Base-by-base conservation (phyloP, 805 yeast species). In the Suhomyces tanzawaensis region DNA sequence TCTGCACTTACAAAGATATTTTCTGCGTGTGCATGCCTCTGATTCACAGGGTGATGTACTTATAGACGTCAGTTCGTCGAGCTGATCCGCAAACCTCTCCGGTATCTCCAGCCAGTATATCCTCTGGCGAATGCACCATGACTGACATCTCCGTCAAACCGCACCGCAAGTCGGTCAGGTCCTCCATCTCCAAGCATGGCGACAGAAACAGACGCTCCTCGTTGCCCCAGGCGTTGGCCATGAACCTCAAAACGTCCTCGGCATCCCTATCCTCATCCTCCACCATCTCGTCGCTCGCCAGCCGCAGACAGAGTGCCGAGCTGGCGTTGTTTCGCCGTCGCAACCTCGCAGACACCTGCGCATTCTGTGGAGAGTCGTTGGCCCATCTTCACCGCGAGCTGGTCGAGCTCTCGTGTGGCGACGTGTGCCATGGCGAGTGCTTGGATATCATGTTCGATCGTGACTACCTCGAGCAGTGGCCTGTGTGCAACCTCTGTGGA, bases 341-440 rank as follows among this genome's bases (percentile, higher is more conserved):
- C 3, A 26, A 27, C 19, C 38, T 25, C 15, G 34, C 13, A 19
- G 29, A 19, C 25, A 17, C 16, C 32, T 54, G 59, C 39, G 47
- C 52, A 15, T 47, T 53, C 22, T 54, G 59, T 32, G 37, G 44
- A 12, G 55, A 50, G 7, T 37, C 35, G 4, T 48, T 12, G 29
- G 39, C 4, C 34, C 29, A 2, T 41, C 50, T 19, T 45, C 52
- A 2, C 19, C 15, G 30, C 3, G 22, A 25, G 13, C 22, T 43
- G 5, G 21, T 52, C 7, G 53, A 49, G 29, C 43, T 60, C 29
- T 37, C 46, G 7, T 60, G 65, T 32, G 39, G 44, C 26, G 60
- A 60, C 38, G 36, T 37, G n/a, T 53, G 59, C 29, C 65, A 60
- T 35, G 43, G 49, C 27, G 54, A 52, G 19, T 60, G 65, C 37